Percentiles rank a stretch among this genome's conserved stretches.
These are phyloP conservation scores for Lodderomyces pseudojiufengensis DNA, from an alignment of 1,139 yeast species.

Conservation along the genomic window DNA sequence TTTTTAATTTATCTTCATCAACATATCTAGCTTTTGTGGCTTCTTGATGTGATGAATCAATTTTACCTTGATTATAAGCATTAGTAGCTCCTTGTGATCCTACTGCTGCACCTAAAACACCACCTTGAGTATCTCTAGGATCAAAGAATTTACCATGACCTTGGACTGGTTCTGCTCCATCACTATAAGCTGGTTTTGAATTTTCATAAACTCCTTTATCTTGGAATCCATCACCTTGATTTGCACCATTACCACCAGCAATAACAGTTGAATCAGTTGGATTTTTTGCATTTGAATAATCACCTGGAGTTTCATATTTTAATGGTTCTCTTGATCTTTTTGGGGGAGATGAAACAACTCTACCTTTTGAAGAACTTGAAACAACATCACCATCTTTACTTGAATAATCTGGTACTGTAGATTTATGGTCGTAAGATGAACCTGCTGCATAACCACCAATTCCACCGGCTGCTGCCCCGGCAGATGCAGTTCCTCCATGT, in stretches of 20 bases:
- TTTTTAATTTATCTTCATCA: conserved; percentile 24
- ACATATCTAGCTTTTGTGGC: conserved; percentile 24
- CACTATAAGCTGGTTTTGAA: conserved; percentile 24
- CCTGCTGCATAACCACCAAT: conserved; percentile 8
- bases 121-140: conserved; percentile 30
- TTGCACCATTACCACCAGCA: conserved; percentile 8
- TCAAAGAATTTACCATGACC: conserved; percentile 35
- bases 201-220: conserved; percentile 15
- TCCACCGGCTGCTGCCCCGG: conserved; percentile 6
- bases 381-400: conserved; percentile 11
- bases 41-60: conserved; percentile 4
- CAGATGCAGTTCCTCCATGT: conserved; percentile 1
- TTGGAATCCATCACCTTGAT: conserved; percentile 3
- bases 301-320: conserved; percentile 28
- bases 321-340: conserved; percentile 27
- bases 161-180: conserved; percentile 24
- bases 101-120: conserved; percentile 9
- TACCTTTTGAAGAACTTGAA: conserved; percentile 26
- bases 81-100: conserved; percentile 7
- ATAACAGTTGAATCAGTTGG: conserved; percentile 27
- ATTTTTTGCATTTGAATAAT: conserved; percentile 29
- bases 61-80: conserved; percentile 16
- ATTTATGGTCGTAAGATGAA: neutral
- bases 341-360: conserved; percentile 32
- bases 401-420: conserved; percentile 1